Conservation (phyloP, 1,139 yeast species). For the Candida sanyaensis region DNA sequence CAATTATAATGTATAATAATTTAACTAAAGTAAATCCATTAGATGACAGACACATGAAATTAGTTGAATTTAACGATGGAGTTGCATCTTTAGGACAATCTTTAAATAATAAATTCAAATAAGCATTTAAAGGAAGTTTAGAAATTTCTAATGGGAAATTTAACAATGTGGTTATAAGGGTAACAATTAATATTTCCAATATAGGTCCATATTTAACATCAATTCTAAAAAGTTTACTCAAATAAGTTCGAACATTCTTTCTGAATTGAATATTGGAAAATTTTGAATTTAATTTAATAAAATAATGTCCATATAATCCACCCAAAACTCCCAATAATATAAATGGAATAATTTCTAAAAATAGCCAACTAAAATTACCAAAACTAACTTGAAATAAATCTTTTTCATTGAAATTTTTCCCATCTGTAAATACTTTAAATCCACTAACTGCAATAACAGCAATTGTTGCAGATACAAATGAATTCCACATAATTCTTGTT, state of each 20-base stretch:
- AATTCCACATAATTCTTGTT: conserved; percentile 74
- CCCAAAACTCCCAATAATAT: conserved; percentile 66
- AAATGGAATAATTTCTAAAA: conserved; percentile 70
- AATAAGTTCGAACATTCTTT: conserved; percentile 17
- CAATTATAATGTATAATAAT: conserved; percentile 46
- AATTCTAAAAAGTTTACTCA: conserved; percentile 19
- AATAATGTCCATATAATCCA: conserved; percentile 63
- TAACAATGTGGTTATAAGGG: conserved; percentile 52
- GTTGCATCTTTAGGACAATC: conserved; percentile 50
- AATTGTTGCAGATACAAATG: conserved; percentile 75
- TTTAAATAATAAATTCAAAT: conserved; percentile 59
- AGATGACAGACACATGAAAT: conserved; percentile 40
- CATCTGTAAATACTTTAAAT: conserved; percentile 58
- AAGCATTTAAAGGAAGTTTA: conserved; percentile 55
- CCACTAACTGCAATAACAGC: conserved; percentile 67
- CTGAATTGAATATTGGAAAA: conserved; percentile 23
- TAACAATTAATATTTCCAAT: conserved; percentile 51
- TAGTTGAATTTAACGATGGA: conserved; percentile 19
- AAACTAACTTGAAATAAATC: conserved; percentile 64
- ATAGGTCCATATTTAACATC: conserved; percentile 23
- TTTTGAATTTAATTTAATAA: conserved; percentile 49
- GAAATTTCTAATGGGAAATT: conserved; percentile 60
- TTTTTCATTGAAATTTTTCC: conserved; percentile 51
- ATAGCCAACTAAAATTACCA: conserved; percentile 73
- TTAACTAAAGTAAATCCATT: conserved; percentile 29